Conservation (phyloP, 192 early-diverging fungal genomes). For the Kickxella alabastrina region DNA sequence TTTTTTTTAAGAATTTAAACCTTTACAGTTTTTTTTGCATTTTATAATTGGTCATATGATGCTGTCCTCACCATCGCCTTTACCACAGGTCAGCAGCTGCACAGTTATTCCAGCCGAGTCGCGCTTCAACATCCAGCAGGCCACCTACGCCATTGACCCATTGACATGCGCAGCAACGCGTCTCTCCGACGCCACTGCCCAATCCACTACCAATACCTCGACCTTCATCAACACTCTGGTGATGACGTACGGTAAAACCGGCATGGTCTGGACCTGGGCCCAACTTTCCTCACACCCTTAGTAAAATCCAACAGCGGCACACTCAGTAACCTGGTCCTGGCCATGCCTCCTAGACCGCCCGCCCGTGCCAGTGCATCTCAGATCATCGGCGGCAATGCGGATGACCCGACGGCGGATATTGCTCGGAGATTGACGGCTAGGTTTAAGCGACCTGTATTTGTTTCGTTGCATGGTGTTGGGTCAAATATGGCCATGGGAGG, state of each 20-base stretch:
- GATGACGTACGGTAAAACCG: constrained; percentile 18
- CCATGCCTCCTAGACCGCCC: constrained; percentile 27
- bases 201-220: no score
- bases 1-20: no score
- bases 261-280: constrained; percentile 50
- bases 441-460: constrained; percentile 37
- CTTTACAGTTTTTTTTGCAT: no score
- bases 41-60: no score
- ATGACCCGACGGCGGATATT: constrained; percentile 38
- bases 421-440: constrained; percentile 30
- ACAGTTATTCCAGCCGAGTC: constrained; percentile 23
- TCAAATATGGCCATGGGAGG: no score
- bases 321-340: constrained; percentile 35
- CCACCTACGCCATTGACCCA: constrained; percentile 31
- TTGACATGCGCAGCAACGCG: constrained; percentile 11
- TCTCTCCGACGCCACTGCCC: constrained; percentile 2
- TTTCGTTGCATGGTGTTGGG: constrained; percentile 28
- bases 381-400: constrained; percentile 20
- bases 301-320: not conserved
- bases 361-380: constrained; percentile 20
- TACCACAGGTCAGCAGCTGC: constrained; percentile 3
- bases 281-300: constrained; percentile 18
- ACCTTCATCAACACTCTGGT: constrained; percentile 34
- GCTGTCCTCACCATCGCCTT: no score
- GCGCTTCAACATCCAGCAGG: constrained; percentile 25